Evolutionary conservation across 805 yeast species (phyloP), one percentile per base, ranked within the genome.

Genomic region (Jamesozyma gamospora): DNA sequence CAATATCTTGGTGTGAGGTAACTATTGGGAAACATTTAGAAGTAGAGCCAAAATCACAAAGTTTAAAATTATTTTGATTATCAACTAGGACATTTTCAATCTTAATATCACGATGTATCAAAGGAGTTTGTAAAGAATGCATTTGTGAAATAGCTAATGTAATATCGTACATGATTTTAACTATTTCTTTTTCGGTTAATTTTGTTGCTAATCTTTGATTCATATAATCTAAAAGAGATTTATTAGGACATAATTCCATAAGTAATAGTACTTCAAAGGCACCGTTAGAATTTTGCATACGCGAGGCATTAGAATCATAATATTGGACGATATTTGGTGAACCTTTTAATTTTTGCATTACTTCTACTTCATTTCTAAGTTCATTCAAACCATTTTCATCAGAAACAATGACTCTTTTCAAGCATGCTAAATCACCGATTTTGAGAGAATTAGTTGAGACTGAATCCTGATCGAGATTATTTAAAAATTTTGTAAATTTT

Each of bases 21-120:
- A 83, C 60, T 55, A 76, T 74, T 0, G 80, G 72, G 24, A 53
- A 55, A 33, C 57, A 50, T 27, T 47, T 46, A 8, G 86, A 72
- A 1, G 94, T 80, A 1, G 96, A 85, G 3, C 98, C 98, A 63
- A 92, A 92, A 65, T 92, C 98, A 55, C 95, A 83, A 24, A 92
- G 66, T 57, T 87, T 88, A 65, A 82, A 92, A 49, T 71, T 69
- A 44, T 79, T 75, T 2, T 70, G 56, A 3, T 72, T 65, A 56
- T 84, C 87, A 27, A 92, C 83, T 42, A 92, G 67, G 16, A 92
- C 96, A 60, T 90, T 92, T 58, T 90, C 97, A 48, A 92, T 87
- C 65, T 92, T 92, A 50, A 90, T 77, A 64, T 92, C 97, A 33
- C 97, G 70, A 62, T 92, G 98, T 37, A 92, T 79, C 53, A 92